Evolutionary conservation across 257 asterid genomes (phyloP).

Genomic region (Plantago elongata): DNA sequence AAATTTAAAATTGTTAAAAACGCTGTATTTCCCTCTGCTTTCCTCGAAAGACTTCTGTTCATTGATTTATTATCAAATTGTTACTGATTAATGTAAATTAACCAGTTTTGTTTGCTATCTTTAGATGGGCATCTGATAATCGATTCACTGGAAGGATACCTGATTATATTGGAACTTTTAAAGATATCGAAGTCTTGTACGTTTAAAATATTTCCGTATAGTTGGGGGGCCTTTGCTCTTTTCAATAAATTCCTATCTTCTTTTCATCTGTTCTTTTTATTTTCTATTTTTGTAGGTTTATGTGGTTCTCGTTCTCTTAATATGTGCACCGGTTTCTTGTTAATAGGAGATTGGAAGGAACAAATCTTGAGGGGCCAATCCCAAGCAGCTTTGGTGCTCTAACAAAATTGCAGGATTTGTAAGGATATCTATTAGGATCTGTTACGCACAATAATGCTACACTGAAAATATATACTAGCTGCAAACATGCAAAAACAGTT

Average conservation of each 20-base stretch:
- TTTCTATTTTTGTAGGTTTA: not conserved
- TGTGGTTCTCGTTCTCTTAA: not conserved
- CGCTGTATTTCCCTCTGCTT: conserved; percentile 30
- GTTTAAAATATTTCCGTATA: conserved; percentile 4
- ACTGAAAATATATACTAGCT: not conserved
- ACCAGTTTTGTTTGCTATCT: conserved; percentile 16
- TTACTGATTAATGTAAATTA: conserved; percentile 1
- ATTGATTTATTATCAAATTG: not conserved
- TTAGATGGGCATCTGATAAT: conserved; percentile 67
- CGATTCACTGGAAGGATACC: conserved; percentile 57
- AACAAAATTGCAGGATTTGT: conserved; percentile 51
- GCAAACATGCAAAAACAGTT: not conserved
- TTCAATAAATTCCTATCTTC: too few species aligned
- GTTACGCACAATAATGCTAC: not conserved
- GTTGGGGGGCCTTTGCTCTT: too few species aligned
- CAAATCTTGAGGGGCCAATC: conserved; percentile 54
- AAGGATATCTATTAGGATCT: conserved; percentile 17
- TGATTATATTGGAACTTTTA: conserved; percentile 41
- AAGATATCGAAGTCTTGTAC: conserved; percentile 45
- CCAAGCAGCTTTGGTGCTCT: conserved; percentile 49
- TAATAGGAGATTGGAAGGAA: conserved; percentile 59
- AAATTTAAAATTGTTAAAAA: conserved; percentile 38
- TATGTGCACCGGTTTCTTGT: conserved; percentile 6
- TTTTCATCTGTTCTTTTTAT: too few species aligned
- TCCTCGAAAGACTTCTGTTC: conserved; percentile 4